Evolutionary conservation across 2,329 filamentous ascomycete genomes (phyloP).

Genomic region (Colletotrichum filicis): DNA sequence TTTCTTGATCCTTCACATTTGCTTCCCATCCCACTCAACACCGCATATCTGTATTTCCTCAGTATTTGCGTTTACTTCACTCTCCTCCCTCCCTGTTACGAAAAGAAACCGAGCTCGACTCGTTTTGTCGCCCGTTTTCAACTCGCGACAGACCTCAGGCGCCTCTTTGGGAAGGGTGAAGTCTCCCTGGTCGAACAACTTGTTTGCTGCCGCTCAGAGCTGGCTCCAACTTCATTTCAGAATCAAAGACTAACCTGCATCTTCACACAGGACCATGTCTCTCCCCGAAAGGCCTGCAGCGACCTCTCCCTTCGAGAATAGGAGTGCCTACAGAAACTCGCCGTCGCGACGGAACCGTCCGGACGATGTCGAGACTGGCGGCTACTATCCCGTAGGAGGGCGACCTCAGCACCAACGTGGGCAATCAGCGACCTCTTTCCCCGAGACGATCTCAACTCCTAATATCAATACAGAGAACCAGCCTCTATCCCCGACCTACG

Average conservation of each 20-base stretch:
- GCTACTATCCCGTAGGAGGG: constrained; percentile 56
- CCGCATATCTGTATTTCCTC: constrained; percentile 2
- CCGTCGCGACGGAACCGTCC: constrained; percentile 73
- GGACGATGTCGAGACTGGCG: constrained; percentile 76
- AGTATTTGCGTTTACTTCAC: neutral
- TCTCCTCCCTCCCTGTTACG: neutral
- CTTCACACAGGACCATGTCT: constrained; percentile 63
- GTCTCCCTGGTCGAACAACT: constrained; percentile 15
- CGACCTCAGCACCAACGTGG: constrained; percentile 63
- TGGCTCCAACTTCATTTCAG: neutral
- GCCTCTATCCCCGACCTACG: constrained; percentile 63
- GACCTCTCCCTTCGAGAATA: constrained; percentile 69
- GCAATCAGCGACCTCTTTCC: constrained; percentile 67
- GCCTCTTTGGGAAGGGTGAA: constrained; percentile 36
- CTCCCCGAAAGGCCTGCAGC: constrained; percentile 73
- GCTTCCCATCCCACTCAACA: neutral
- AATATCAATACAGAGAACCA: constrained; percentile 66
- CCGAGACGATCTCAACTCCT: constrained; percentile 66
- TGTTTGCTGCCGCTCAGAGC: neutral
- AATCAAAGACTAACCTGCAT: constrained; percentile 22
- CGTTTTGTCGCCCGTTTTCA: constrained; percentile 14
- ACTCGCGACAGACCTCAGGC: constrained; percentile 24
- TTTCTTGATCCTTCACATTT: constrained; percentile 3
- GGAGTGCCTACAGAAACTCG: constrained; percentile 74
- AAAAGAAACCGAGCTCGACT: constrained; percentile 8